These are phyloP conservation scores for Backusella liffmaniae DNA, from an alignment of 192 early-diverging fungal species.

Conservation along the genomic window DNA sequence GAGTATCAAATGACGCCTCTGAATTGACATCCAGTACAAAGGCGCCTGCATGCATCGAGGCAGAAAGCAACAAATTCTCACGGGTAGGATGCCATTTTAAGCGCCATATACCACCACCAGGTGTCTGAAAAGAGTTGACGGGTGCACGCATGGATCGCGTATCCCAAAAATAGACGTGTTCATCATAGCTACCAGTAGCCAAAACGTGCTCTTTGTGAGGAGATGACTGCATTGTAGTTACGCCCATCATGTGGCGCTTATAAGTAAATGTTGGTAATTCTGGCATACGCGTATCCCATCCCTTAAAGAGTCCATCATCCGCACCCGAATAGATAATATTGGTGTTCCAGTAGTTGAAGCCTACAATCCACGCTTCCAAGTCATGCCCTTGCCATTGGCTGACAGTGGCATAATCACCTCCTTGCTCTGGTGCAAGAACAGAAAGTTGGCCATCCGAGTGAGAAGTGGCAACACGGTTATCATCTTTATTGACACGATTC, in stretches of 20 bases:
- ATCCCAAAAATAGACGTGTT: conserved; percentile 89
- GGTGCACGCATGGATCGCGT: conserved; percentile 79
- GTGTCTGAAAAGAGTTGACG: conserved; percentile 62
- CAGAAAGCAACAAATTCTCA: conserved; percentile 63
- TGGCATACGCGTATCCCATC: conserved; percentile 80
- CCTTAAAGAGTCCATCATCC: conserved; percentile 85
- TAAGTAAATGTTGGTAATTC: conserved; percentile 59
- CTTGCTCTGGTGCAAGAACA: conserved; percentile 46
- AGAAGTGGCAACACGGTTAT: conserved; percentile 56
- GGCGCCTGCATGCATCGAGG: conserved; percentile 91
- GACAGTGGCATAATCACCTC: conserved; percentile 28
- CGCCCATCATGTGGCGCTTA: conserved; percentile 83
- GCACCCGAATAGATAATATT: conserved; percentile 74
- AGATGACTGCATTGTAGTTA: conserved; percentile 86
- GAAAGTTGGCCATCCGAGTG: conserved; percentile 75
- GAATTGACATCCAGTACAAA: conserved; percentile 65
- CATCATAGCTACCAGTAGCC: conserved; percentile 94
- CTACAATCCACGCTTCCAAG: conserved; percentile 91
- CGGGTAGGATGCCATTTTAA: conserved; percentile 90
- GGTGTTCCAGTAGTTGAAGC: conserved; percentile 83
- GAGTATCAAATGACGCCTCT: not conserved
- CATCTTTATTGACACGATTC: conserved; percentile 44
- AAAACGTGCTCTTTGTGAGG: conserved; percentile 76
- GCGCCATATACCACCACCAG: conserved; percentile 94
- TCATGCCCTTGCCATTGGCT: conserved; percentile 80